Base-by-base conservation (phyloP, 1,284 basidiomycete species). In the Mycena sp. region DNA sequence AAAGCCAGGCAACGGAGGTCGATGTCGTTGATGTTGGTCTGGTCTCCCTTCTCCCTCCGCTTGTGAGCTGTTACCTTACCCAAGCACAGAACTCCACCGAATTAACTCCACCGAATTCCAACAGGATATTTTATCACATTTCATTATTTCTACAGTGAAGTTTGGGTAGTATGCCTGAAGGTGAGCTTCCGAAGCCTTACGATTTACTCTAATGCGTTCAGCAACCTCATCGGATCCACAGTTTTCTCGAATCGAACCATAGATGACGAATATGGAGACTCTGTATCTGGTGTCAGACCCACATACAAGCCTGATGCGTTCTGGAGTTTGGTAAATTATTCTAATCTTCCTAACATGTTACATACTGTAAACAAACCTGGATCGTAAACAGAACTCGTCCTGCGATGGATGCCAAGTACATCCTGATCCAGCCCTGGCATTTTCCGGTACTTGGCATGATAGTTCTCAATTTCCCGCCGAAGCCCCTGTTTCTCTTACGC, bases 251-350 rank as follows among this genome's bases (percentile, higher is more conserved):
- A 65, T 41, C 54, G 59, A n/a, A 65, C 64, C 6, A 65, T 65
- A 23, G 64, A 65, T 25, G 64, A 65, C 30, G n/a, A 61, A 43
- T 61, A 38, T n/a, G 64, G 59, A 23, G 64, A 65, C 35, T 53
- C 54, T 19, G 49, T 58, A 12, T 32, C 64, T 35, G 64, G 64
- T n/a, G 30, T 23, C 26, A 43, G 28, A 3, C 64, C 64, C 6
- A 50, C 48, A 14, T 65, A 65, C 25, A 56, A n/a, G 16, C 63
- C 63, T 44, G 25, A n/a, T 30, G 7, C 41, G 12, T 30, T 14
- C 17, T 64, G 63, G 63, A 56, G 37, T 17, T 17, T 11, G 35
- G 63, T 64, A 38, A 35, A 32, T 3, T 4, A 10, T 25, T 21
- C n/a, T n/a, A n/a, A 25, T 19, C 23, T 38, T 6, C 10, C 16